Base-by-base conservation (phyloP, 2,329 filamentous ascomycete genomes). In the Scedosporium aurantiacum region DNA sequence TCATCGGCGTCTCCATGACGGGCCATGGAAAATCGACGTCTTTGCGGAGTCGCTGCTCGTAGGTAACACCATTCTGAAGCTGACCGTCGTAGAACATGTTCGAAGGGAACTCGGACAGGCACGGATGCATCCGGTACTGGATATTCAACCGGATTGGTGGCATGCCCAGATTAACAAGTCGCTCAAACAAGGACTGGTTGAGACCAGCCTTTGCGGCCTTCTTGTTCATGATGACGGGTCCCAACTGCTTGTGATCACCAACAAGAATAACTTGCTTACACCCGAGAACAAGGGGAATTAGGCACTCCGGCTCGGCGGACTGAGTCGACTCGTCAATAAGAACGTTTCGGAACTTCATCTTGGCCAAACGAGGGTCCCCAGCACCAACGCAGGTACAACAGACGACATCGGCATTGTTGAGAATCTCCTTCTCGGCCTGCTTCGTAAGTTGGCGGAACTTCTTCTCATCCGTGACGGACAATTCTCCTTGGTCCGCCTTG, bases 71-170 rank as follows among this genome's bases (percentile, higher is more conserved):
- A 68, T 99, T 99, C 74, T 99, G 94, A 61, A 99, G 81, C 61
- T 91, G 94, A 21, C 94, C 94, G 69, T 97, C 94, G 74, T 99
- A 99, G 74, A 99, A 99, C 94, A 99, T 97, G 77, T 97, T 97
- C 63, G 93, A 97, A 0, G 94, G 94, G 69, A 99, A 99, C 69
- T 96, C 89, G 1, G 94, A 97, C 50, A 99, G 81, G 70, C 93
- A 97, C 27, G 94, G 94, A 70, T 99, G 94, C 94, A 99, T 99
- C 71, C 94, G 93, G 73, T 99, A 99, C 73, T 99, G 94, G 43
- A 96, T 92, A 68, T 96, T 96, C 61, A 99, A 82, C 60, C 93
- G 89, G 67, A 97, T 97, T 6, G 94, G 94, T 45, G 88, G 86
- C 68, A 91, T 88, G 54, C 89, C 88, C n/a, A 97, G 82, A 69